Base-by-base conservation (phyloP, 1,139 yeast genomes). In the Sugiyamaella grinbergsii region DNA sequence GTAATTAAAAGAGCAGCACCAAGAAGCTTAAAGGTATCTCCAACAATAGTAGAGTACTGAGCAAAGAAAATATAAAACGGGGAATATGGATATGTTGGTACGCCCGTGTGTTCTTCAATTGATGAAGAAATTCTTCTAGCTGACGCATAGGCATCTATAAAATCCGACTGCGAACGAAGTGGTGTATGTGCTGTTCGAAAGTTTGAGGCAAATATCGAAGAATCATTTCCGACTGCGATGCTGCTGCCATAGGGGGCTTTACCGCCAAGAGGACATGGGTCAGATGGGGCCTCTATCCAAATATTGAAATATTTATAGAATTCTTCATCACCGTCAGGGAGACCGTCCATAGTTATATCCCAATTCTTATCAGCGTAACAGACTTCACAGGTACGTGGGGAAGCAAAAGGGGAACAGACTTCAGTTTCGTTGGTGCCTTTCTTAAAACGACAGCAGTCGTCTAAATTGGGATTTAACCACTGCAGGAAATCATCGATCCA, bases 191-290 rank as follows among this genome's bases (percentile, higher is more conserved):
- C 78, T 0, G 94, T 80, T 57, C 98, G 72, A 70, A 91, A 87
- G 34, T 80, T 77, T 3, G 93, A 81, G 1, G 94, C 74, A 4
- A 65, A 59, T 18, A 91, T 76, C 0, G 61, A 62, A 8, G 60
- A 51, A 0, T 72, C 69, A 15, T 73, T 69, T 47, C 73, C 71
- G 44, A 72, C 72, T 0, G 76, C 67, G 15, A 93, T 73, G 0
- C 94, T 76, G 4, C 73, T 70, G 0, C 86, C 77, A 63, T 91
- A 93, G 0, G 98, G 95, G 0, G 98, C 98, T 62, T 87, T 85
- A 1, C 98, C 98, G 2, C 96, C 98, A 26, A 93, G 73, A 1
- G 98, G 97, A 68, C 98, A 93, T 2, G 94, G 90, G 61, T 88
- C 95, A 52, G 96, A 85, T 40, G 88, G 88, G 1, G 87, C 71